Evolutionary conservation across 495 filamentous ascomycete genomes (phyloP), one percentile per base, ranked within the genome.

Genomic region (Mytilinidion resinicola): DNA sequence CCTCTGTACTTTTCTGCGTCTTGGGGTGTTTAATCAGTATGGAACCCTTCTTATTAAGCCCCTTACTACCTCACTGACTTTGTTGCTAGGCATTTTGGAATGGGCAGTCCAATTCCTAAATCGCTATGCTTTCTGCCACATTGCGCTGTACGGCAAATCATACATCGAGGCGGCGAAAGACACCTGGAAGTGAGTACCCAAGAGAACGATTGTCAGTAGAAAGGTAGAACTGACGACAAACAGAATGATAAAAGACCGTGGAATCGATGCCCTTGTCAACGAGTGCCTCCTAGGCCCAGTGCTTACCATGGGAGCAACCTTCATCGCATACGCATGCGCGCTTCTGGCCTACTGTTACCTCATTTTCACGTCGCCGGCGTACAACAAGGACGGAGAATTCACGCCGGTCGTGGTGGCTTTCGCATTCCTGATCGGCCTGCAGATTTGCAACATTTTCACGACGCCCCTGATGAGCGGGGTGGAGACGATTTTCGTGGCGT

Each of bases 261-360:
- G 92, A 30, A 83, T 97, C 55, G 90, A 96, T 65, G 89, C 88
- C 8, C 79, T 96, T 6, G 79, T 95, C 61, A 91, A 92, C 70
- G 90, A 96, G 65, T 95, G 89, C 67, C 80, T 97, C 25, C 87
- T 96, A 61, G 88, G 89, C 0, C 91, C 90, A 0, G 90, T 97
- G 14, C 74, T 97, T n/a, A 88, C 81, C 38, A 91, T 95, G 82
- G 91, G 89, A 48, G 82, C 87, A 2, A 82, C 84, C 0, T 92
- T 92, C 60, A 85, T 95, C 38, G 88, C 82, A 4, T 96, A 91
- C 65, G 78, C 87, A 50, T 91, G 87, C 65, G 86, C 89, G 5
- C 69, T 96, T 53, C 76, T 96, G 33, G 82, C 89, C 0, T 96
- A 90, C 73, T 72, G 93, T 38, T 96, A 96, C 68, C 81, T 96